Evolutionary conservation across 495 filamentous ascomycete species (phyloP), one percentile per base, ranked within the genome.

Genomic region (Thermothielavioides terrestris): DNA sequence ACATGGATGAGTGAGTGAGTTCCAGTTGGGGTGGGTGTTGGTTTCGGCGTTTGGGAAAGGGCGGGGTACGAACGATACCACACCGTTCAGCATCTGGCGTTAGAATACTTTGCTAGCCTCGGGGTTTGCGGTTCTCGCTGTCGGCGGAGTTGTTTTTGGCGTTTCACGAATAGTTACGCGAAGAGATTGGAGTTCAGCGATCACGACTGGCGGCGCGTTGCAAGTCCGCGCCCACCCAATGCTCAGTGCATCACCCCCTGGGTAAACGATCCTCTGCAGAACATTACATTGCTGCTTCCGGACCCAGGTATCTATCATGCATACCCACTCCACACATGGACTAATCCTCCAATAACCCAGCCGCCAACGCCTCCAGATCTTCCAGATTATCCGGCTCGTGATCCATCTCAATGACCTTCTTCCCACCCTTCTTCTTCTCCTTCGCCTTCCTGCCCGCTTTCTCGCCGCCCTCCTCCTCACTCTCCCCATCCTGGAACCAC

Each of bases 291-390:
- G n/a, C n/a, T n/a, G n/a, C n/a, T n/a, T n/a, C n/a, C n/a, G n/a
- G n/a, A n/a, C n/a, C n/a, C n/a, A n/a, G n/a, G n/a, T n/a, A n/a
- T n/a, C n/a, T n/a, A n/a, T n/a, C n/a, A n/a, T n/a, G n/a, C n/a
- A n/a, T 11, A 39, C 21, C 18, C 12, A 5, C 4, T 28, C 21
- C 7, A 4, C 9, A n/a, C n/a, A n/a, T n/a, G n/a, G n/a, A n/a
- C 35, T 52, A 74, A 43, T 71, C 74, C 44, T 77, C 84, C 59
- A 97, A 72, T 61, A 96, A 69, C 2, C 87, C 89, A 54, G 84
- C 79, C 55, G 91, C 91, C 76, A 94, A 60, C 46, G 84, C 82
- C 68, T 97, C 91, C 64, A 95, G 70, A 75, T 95, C 88, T 59
- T 91, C 86, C 69, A 95, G 66, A 21, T 84, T 94, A 66, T 90